A percentile compares a stretch with the other conserved stretches of the same genome.
These are phyloP conservation scores for Ogataea siamensis DNA, from an alignment of 805 yeast species.

Conservation along the genomic window DNA sequence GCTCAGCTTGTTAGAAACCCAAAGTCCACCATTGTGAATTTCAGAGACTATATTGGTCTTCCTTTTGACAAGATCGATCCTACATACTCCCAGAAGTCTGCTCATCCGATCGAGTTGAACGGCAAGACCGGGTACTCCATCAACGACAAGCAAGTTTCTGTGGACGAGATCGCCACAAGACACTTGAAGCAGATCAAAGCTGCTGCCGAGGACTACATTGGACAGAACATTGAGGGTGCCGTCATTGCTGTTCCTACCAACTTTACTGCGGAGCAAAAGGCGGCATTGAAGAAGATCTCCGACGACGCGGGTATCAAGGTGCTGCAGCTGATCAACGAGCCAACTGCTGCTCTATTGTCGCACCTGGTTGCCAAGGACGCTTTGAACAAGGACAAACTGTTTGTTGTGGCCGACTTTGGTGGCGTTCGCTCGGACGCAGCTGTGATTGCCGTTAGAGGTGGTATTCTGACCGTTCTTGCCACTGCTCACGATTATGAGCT, in stretches of 20 bases:
- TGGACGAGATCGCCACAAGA: conserved; percentile 78
- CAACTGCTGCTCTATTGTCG: conserved; percentile 86
- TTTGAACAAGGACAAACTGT: conserved; percentile 62
- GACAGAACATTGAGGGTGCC: conserved; percentile 73
- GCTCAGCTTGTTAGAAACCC: conserved; percentile 93
- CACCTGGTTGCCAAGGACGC: conserved; percentile 57
- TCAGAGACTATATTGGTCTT: conserved; percentile 89
- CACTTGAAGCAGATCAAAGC: conserved; percentile 77
- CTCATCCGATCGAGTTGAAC: conserved; percentile 58
- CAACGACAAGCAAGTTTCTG: conserved; percentile 55
- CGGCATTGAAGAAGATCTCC: conserved; percentile 59
- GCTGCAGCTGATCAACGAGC: conserved; percentile 87
- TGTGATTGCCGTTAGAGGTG: conserved; percentile 89
- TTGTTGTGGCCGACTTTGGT: conserved; percentile 95
- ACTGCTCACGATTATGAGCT: conserved; percentile 78
- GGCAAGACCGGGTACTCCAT: conserved; percentile 72
- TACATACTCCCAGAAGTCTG: conserved; percentile 59
- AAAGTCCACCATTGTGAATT: conserved; percentile 78
- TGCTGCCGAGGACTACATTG: conserved; percentile 93
- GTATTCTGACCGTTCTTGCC: conserved; percentile 83
- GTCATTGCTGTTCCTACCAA: conserved; percentile 91
- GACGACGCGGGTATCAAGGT: conserved; percentile 73
- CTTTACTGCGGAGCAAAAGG: conserved; percentile 71
- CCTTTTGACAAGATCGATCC: conserved; percentile 68
- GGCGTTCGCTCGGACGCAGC: conserved; percentile 96